Evolutionary conservation across 2,329 filamentous ascomycete species (phyloP).

Genomic region (Curvularia spicifera): DNA sequence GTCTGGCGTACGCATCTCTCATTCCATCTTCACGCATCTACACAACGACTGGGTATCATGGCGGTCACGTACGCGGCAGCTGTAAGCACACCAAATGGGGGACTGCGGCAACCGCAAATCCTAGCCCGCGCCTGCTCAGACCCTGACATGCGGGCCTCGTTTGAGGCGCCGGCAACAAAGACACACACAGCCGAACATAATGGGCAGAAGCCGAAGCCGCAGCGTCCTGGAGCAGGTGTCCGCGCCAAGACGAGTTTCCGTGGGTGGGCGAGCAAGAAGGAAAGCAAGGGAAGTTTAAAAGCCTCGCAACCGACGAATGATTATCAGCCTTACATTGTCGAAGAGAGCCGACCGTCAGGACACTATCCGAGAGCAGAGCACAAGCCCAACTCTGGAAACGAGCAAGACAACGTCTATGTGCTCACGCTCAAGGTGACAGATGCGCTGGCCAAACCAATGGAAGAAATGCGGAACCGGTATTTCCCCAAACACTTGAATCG

Average conservation of each 20-base stretch:
- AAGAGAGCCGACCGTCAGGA: conserved; percentile 11
- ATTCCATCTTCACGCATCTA: background rate
- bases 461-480: conserved; percentile 48
- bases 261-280: conserved; percentile 21
- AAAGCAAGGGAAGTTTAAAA: conserved; percentile 8
- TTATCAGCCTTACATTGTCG: conserved; percentile 14
- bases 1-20: background rate
- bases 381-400: conserved; percentile 39
- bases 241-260: conserved; percentile 25
- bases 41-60: conserved; percentile 12
- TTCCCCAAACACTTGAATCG: conserved; percentile 54
- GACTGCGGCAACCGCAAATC: conserved; percentile 22
- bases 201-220: conserved; percentile 12
- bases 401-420: conserved; percentile 51
- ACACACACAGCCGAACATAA: background rate
- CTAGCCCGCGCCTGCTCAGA: conserved; percentile 20
- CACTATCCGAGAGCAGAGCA: conserved; percentile 28
- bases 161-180: conserved; percentile 9
- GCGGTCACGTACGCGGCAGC: conserved; percentile 31
- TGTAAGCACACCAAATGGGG: conserved; percentile 27
- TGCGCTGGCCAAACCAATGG: conserved; percentile 49
- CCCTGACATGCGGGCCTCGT: conserved; percentile 17
- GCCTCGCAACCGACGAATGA: background rate
- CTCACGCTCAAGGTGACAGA: conserved; percentile 52
- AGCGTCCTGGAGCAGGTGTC: conserved; percentile 20